Conservation (phyloP, 2,329 filamentous ascomycete genomes). For the Alternaria triticimaculans region DNA sequence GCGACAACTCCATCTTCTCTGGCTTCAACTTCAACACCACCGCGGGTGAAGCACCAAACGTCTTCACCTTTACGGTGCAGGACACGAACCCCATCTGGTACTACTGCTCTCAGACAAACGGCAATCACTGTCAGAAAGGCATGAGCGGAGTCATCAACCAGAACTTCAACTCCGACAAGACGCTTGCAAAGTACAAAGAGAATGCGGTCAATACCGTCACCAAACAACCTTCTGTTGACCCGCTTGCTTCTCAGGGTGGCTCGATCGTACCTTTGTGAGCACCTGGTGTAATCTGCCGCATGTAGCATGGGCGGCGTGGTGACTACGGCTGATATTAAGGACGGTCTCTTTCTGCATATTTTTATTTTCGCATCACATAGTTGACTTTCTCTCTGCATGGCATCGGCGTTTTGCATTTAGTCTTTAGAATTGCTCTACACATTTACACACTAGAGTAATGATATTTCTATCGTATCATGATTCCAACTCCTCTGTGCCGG, state of each 20-base stretch:
- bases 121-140: slow-evolving; percentile 71
- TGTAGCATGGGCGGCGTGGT: neutral
- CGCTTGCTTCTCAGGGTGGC: slow-evolving; percentile 27
- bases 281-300: neutral
- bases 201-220: slow-evolving; percentile 29
- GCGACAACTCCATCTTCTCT: slow-evolving; percentile 61
- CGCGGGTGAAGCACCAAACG: slow-evolving; percentile 39
- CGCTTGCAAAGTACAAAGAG: slow-evolving; percentile 38
- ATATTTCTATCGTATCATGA: neutral
- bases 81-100: slow-evolving; percentile 76
- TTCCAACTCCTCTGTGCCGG: no score
- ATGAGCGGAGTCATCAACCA: slow-evolving; percentile 77
- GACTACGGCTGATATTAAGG: neutral
- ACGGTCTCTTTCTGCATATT: neutral
- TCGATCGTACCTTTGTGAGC: slow-evolving; percentile 31
- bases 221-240: slow-evolving; percentile 28
- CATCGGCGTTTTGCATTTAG: neutral
- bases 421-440: neutral
- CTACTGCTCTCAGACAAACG: slow-evolving; percentile 72
- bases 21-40: slow-evolving; percentile 66
- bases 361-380: neutral
- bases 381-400: neutral
- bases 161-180: slow-evolving; percentile 36
- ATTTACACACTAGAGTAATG: neutral
- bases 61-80: slow-evolving; percentile 72